Conservation (phyloP, 257 asterid genomes). For the Sherardia arvensis region DNA sequence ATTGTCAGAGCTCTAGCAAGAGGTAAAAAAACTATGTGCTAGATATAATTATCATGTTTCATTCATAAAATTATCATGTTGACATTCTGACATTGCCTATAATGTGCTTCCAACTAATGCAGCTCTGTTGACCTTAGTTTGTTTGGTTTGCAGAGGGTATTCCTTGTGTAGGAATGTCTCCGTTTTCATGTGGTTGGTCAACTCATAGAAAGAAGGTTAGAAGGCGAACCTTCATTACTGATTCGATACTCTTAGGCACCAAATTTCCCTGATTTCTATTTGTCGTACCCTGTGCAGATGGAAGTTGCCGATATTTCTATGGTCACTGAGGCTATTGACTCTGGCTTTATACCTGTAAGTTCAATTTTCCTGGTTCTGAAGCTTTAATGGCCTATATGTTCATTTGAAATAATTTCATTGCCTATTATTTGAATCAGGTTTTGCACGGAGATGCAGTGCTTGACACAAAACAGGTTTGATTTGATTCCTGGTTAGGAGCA, state of each 20-base stretch:
- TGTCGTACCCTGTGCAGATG: constrained; percentile 38
- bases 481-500: constrained; percentile 10
- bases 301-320: constrained; percentile 50
- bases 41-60: neutral
- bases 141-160: constrained; percentile 72
- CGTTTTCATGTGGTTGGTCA: constrained; percentile 95
- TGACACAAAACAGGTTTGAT: constrained; percentile 71
- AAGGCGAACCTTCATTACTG: constrained; percentile 11
- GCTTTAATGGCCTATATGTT: neutral
- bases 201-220: constrained; percentile 82
- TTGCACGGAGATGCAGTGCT: constrained; percentile 97
- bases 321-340: constrained; percentile 48
- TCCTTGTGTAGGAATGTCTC: constrained; percentile 93
- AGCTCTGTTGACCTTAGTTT: neutral
- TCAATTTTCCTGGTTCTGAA: constrained; percentile 3
- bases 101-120: neutral
- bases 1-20: constrained; percentile 88
- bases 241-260: neutral
- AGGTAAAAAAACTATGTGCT: constrained; percentile 34
- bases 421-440: constrained; percentile 41
- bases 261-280: neutral
- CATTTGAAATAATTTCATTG: neutral
- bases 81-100: neutral
- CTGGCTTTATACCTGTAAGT: constrained; percentile 92
- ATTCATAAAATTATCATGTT: neutral